Base-by-base conservation (phyloP, 306 rosid genomes). In the Trifolium repens region DNA sequence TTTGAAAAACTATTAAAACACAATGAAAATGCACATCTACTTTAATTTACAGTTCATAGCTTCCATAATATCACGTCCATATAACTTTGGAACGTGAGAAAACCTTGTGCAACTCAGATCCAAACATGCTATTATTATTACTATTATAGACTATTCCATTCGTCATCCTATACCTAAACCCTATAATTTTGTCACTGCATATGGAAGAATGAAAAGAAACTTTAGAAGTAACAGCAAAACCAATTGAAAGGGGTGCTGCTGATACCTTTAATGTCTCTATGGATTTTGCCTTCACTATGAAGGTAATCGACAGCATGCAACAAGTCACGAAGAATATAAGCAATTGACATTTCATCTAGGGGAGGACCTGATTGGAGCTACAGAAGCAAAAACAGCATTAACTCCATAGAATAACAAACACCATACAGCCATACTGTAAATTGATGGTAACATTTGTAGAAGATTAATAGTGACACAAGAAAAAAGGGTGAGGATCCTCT, bases 311-410 rank as follows among this genome's bases (percentile, higher is more conserved):
- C 46, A 30, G 99, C 99, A 84, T 88, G 99, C 84, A 96, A 80
- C 91, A 96, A 84, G 85, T 92, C 99, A 52, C 97, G 96, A 59
- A 96, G 90, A 85, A 96, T 92, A 85, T 91, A 92, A 65, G 87
- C 93, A 83, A 96, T 96, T 82, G 99, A 89, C 80, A 67, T 85
- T 89, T 96, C 99, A 89, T 96, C 99, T 40, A 96, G 85, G 26
- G 98, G 99, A 19, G 86, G 87, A 79, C 99, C 99, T 17, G 97
- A 83, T 74, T 96, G 98, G 84, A 96, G 91, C 99, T 96, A 92
- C 84, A 87, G 27, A 80, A 71, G 80, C 55, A 81, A 64, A 79
- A 65, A 17, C 67, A 60, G 9, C 49, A 46, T 83, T 74, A 84
- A 72, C 69, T 46, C 73, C 35, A 17, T 8, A 30, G 32, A 67